These are phyloP conservation scores for Melaleuca alternifolia DNA, from an alignment of 345 rosid genomes.

Conservation along the genomic window DNA sequence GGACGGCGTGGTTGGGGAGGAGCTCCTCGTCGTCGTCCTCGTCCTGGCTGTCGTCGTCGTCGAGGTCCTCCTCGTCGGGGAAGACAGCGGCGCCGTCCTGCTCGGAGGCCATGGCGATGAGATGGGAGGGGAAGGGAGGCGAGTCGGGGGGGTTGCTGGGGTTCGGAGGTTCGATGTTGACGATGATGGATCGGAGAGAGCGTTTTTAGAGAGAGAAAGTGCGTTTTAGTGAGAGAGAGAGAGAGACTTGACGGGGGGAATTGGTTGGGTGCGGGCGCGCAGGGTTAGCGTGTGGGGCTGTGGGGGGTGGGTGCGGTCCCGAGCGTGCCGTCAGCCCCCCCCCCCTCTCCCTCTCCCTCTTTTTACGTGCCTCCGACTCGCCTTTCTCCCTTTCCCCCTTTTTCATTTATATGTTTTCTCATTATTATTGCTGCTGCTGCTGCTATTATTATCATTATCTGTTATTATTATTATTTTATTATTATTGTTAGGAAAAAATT, in stretches of 20 bases:
- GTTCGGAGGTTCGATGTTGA: neutral
- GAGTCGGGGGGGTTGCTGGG: neutral
- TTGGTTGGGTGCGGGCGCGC: neutral
- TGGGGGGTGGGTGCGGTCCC: neutral
- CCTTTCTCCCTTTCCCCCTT: neutral
- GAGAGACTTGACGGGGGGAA: neutral
- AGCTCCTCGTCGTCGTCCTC: slow-evolving; percentile 49
- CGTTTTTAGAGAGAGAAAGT: neutral
- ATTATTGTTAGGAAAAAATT: too few relatives aligned
- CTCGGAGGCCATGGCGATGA: slow-evolving; percentile 40
- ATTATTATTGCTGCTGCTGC: too few relatives aligned
- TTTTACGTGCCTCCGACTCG: neutral
- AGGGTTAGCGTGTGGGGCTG: neutral
- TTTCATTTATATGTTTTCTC: too few relatives aligned
- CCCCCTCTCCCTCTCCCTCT: neutral
- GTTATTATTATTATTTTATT: too few relatives aligned
- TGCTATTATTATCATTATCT: too few relatives aligned
- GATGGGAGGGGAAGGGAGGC: neutral
- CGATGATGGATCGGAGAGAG: neutral
- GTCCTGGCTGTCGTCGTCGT: slow-evolving; percentile 30
- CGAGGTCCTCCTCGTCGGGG: slow-evolving; percentile 32
- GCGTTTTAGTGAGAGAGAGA: neutral
- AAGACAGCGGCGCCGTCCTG: slow-evolving; percentile 46
- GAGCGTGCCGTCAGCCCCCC: neutral
- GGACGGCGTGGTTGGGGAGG: slow-evolving; percentile 25